Evolutionary conservation across 2,329 filamentous ascomycete genomes (phyloP), one percentile per base, ranked within the genome.

Genomic region (Diplocarpon mali): DNA sequence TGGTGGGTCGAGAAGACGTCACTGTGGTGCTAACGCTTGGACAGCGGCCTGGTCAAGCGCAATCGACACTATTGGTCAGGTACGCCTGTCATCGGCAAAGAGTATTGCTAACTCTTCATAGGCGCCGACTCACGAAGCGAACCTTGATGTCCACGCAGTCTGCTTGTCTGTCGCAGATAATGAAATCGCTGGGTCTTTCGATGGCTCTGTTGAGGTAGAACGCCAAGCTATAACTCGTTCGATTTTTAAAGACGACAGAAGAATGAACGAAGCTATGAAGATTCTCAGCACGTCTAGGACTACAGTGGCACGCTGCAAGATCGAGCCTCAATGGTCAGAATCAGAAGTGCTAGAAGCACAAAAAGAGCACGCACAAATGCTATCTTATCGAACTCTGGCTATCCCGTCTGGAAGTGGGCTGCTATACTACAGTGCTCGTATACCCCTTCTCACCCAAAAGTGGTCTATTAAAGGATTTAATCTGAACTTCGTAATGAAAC

Each of bases 391-490:
- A 47, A 96, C 90, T 12, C 72, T 96, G 47, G 89, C 92, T 1
- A 83, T 95, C 42, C 86, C 92, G 1, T 76, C 86, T 5, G 93
- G 93, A 1, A 80, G 89, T 50, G 89, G 83, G 2, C 78, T 98
- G 64, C 70, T 96, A 44, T 85, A 90, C 61, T 98, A 86, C 64
- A 85, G 86, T 54, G 79, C 90, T 44, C 83, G 89, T 30, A 83
- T 85, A 46, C 93, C 93, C 10, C 69, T 98, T 13, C 70, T 96
- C 40, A 98, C 92, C 0, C 92, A 98, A 61, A 93, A 89, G 58
- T 87, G 93, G 55, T 80, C 83, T 12, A 83, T 95, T 36, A 77
- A 84, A 39, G 90, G 89, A 0, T 98, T 98, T 66, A 95, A 89
- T 52, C 73, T 95, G 30, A 87, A 85, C 42, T 95, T 89, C 59